Percentiles rank a stretch among this genome's conserved stretches.
Conservation (phyloP, 2,329 filamentous ascomycete species). For the Aspergillus flavus region DNA sequence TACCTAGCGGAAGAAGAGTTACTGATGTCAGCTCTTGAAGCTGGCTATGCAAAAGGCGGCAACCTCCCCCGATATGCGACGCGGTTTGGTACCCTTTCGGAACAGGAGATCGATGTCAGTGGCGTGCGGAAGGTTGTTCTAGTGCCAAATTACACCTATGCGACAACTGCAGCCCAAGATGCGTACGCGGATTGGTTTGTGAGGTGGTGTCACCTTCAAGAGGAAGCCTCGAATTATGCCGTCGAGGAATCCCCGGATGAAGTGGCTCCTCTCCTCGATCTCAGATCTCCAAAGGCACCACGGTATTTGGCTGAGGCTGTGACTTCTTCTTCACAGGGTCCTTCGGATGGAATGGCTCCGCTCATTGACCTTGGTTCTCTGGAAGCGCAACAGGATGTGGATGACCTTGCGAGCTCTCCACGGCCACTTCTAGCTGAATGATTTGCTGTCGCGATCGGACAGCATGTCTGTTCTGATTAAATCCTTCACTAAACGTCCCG, state of each 20-base stretch:
- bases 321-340: neutral
- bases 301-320: neutral
- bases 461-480: neutral
- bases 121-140: constrained; percentile 10
- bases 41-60: neutral
- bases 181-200: constrained; percentile 11
- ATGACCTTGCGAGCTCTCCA: neutral
- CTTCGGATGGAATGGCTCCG: neutral
- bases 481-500: too few relatives aligned
- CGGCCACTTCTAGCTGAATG: neutral
- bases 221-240: neutral
- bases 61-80: constrained; percentile 2
- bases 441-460: neutral
- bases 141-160: neutral
- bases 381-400: neutral
- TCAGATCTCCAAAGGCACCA: neutral
- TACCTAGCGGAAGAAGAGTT: neutral
- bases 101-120: neutral
- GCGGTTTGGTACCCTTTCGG: constrained; percentile 4
- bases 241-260: neutral
- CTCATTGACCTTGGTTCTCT: neutral
- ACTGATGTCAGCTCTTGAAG: neutral
- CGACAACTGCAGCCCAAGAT: constrained; percentile 1
- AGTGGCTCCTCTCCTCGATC: neutral
- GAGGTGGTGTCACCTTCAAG: constrained; percentile 3